Evolutionary conservation across 2,329 filamentous ascomycete species (phyloP).

Genomic region (Nemania sp.): DNA sequence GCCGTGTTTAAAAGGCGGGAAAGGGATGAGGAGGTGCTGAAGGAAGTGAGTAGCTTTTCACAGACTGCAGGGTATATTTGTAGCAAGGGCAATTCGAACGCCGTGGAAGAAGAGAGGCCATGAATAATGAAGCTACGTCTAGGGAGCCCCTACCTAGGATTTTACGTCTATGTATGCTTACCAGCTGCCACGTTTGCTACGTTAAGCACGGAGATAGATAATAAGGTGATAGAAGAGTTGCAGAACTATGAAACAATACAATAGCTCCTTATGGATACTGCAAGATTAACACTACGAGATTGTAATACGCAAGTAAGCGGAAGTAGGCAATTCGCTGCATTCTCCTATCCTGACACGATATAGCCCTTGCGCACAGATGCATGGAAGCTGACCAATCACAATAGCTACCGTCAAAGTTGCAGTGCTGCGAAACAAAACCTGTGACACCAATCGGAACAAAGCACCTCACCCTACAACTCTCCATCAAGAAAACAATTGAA

Average conservation of each 20-base stretch:
- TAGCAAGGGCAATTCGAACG: too few species aligned
- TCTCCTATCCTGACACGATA: not conserved
- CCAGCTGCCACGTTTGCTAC: too few species aligned
- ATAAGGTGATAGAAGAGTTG: too few species aligned
- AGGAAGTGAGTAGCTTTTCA: too few species aligned
- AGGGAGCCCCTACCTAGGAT: too few species aligned
- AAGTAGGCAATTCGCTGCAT: not conserved
- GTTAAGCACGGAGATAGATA: too few species aligned
- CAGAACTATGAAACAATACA: not conserved
- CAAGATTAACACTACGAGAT: not conserved
- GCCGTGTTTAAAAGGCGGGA: not conserved
- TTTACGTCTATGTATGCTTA: too few species aligned
- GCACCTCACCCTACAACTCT: not conserved
- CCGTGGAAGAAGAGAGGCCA: too few species aligned
- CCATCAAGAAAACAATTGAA: not conserved
- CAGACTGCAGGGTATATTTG: too few species aligned
- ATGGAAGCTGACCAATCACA: conserved; percentile 15
- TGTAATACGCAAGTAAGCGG: not conserved
- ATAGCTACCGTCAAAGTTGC: not conserved
- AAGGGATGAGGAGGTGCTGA: too few species aligned
- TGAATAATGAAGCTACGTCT: too few species aligned
- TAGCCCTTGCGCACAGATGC: not conserved
- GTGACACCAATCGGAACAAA: conserved; percentile 26
- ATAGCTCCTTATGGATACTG: not conserved
- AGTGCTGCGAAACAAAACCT: conserved; percentile 18